phyloP scores from a whole-genome alignment of 139 green algal genomes.

The Chloropicon primus region DNA sequence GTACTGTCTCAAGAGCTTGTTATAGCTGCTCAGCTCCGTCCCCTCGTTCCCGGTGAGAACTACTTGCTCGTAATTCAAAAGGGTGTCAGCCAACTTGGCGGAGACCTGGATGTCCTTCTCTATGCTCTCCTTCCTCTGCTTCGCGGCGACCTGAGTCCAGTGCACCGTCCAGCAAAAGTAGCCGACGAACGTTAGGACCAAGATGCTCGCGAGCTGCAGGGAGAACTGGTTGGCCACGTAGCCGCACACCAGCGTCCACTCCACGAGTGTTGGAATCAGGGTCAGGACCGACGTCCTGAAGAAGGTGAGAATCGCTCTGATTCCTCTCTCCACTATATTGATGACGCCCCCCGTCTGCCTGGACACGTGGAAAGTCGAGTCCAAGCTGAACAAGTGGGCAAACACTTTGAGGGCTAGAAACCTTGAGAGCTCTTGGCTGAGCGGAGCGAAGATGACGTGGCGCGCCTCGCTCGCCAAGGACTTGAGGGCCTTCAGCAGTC shows the following conservation, averaged over 20 bases:
- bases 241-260: slow-evolving; percentile 70
- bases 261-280: slow-evolving; percentile 76
- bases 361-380: background rate
- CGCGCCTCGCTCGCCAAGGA: background rate
- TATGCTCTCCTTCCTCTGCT: slow-evolving; percentile 16
- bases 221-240: slow-evolving; percentile 44
- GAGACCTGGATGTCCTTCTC: slow-evolving; percentile 15
- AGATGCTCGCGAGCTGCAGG: slow-evolving; percentile 33
- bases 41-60: background rate
- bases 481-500: background rate
- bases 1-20: background rate
- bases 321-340: background rate
- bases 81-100: background rate
- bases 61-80: background rate
- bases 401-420: background rate
- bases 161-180: slow-evolving; percentile 76
- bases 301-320: slow-evolving; percentile 20
- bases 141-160: slow-evolving; percentile 43
- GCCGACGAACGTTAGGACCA: slow-evolving; percentile 65
- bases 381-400: background rate
- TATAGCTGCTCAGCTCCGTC: background rate
- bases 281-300: slow-evolving; percentile 89
- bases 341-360: background rate
- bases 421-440: background rate
- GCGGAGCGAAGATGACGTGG: background rate